A percentile compares a stretch with the other conserved stretches of the same genome.
Evolutionary conservation across 805 yeast species (phyloP).

Genomic region (Cyberlindnera bimundalis): DNA sequence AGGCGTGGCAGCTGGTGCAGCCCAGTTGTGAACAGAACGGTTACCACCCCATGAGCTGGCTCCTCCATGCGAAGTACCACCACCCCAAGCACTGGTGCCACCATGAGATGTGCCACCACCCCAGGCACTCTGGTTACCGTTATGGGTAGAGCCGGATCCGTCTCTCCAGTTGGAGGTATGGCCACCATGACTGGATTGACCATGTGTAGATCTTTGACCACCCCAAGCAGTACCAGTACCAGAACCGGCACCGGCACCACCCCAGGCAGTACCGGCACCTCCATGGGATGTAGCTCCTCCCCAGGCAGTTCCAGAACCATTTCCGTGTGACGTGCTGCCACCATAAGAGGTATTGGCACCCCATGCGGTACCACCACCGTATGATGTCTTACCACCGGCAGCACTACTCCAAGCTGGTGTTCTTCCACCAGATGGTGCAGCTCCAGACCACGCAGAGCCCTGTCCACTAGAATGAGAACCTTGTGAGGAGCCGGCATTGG

Average conservation of each 20-base stretch:
- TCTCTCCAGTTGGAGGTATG: slow-evolving; percentile 3
- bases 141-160: background rate
- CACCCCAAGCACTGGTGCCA: slow-evolving; percentile 11
- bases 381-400: slow-evolving; percentile 33
- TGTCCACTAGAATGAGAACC: slow-evolving; percentile 23
- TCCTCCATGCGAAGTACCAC: slow-evolving; percentile 5
- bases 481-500: slow-evolving; percentile 3
- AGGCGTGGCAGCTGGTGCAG: slow-evolving; percentile 27
- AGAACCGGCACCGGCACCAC: slow-evolving; percentile 37
- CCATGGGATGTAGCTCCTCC: slow-evolving; percentile 38
- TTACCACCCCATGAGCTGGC: slow-evolving; percentile 26
- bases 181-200: slow-evolving; percentile 7
- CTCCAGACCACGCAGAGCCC: slow-evolving; percentile 17
- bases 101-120: slow-evolving; percentile 3
- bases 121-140: background rate
- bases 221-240: slow-evolving; percentile 42
- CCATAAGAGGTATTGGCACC: slow-evolving; percentile 41
- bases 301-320: slow-evolving; percentile 43
- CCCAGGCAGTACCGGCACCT: slow-evolving; percentile 41
- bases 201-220: slow-evolving; percentile 8
- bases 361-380: slow-evolving; percentile 39
- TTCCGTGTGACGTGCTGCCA: slow-evolving; percentile 31
- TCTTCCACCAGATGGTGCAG: slow-evolving; percentile 30
- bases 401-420: slow-evolving; percentile 45
- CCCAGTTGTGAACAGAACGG: slow-evolving; percentile 29